A percentile compares a stretch with the other conserved stretches of the same genome.
phyloP scores from a whole-genome alignment of 148 eudicot genomes.

The Rhododendron mucronatum region DNA sequence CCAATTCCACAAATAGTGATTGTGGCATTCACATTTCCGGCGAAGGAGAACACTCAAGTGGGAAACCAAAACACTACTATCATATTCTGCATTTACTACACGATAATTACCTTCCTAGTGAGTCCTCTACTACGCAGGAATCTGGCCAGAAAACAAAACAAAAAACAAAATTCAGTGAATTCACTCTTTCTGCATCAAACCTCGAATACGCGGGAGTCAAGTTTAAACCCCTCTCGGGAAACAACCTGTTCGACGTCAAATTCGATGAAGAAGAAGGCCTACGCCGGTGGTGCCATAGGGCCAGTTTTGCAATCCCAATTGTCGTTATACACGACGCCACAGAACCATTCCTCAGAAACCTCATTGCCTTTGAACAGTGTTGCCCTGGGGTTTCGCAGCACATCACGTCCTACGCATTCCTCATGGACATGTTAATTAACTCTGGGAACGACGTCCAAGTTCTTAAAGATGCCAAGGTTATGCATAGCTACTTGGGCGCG shows the following conservation, averaged over 20 bases:
- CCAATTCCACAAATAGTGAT: background rate
- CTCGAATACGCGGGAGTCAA: background rate
- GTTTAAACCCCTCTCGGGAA: background rate
- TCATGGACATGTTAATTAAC: too few relatives aligned
- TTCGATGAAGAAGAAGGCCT: background rate
- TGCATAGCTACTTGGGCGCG: background rate
- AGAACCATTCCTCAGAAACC: background rate
- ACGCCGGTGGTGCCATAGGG: background rate
- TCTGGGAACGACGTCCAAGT: background rate
- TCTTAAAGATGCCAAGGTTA: background rate
- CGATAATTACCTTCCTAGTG: background rate
- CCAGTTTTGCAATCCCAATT: background rate
- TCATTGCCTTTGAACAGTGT: constrained; percentile 3
- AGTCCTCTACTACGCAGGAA: too few relatives aligned
- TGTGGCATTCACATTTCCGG: background rate
- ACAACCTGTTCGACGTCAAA: background rate
- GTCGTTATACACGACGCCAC: background rate
- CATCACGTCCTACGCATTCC: background rate
- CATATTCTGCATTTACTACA: background rate
- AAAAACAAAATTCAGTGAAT: background rate
- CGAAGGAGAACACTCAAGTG: too few relatives aligned
- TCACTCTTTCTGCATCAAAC: background rate
- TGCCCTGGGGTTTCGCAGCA: background rate
- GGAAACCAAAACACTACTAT: background rate
- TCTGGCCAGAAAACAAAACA: background rate